phyloP scores from a whole-genome alignment of 2,329 filamentous ascomycete genomes.

The Exophiala oligosperma region DNA sequence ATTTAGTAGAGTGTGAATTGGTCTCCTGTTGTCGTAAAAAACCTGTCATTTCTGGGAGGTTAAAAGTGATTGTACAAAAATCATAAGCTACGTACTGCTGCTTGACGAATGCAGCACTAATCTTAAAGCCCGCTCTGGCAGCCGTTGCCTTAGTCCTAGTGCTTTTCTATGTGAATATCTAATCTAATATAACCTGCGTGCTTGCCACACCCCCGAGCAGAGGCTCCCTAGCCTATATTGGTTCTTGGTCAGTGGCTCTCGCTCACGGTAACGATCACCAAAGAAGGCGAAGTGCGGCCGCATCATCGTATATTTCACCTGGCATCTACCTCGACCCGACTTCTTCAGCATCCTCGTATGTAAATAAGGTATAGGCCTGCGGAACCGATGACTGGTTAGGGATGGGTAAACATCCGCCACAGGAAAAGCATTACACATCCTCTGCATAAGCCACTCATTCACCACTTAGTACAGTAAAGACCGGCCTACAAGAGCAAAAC shows the following conservation, averaged over 20 bases:
- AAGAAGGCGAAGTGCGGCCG: slow-evolving; percentile 61
- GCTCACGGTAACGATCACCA: slow-evolving; percentile 63
- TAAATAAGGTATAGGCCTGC: slow-evolving; percentile 64
- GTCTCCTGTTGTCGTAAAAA: too few relatives aligned
- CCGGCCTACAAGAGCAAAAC: too few relatives aligned
- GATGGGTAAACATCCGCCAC: slow-evolving; percentile 63
- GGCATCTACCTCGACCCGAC: slow-evolving; percentile 54
- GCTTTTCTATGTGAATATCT: not conserved
- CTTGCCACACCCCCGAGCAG: not conserved
- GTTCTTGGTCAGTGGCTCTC: slow-evolving; percentile 30
- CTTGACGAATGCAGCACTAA: too few relatives aligned
- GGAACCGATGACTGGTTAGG: slow-evolving; percentile 67
- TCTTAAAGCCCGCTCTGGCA: too few relatives aligned
- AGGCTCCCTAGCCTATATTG: not conserved
- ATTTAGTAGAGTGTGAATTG: too few relatives aligned
- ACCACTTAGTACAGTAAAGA: too few relatives aligned
- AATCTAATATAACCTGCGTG: not conserved
- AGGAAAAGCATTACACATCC: too few relatives aligned
- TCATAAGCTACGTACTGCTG: too few relatives aligned
- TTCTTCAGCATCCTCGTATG: slow-evolving; percentile 44
- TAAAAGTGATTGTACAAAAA: too few relatives aligned
- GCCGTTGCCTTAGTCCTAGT: too few relatives aligned
- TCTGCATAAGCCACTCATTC: too few relatives aligned
- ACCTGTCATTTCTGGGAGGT: too few relatives aligned
- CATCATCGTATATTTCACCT: slow-evolving; percentile 68